Percentiles rank a stretch among this genome's conserved stretches.
Evolutionary conservation across 805 yeast species (phyloP).

Genomic region (Starmerella bombi): DNA sequence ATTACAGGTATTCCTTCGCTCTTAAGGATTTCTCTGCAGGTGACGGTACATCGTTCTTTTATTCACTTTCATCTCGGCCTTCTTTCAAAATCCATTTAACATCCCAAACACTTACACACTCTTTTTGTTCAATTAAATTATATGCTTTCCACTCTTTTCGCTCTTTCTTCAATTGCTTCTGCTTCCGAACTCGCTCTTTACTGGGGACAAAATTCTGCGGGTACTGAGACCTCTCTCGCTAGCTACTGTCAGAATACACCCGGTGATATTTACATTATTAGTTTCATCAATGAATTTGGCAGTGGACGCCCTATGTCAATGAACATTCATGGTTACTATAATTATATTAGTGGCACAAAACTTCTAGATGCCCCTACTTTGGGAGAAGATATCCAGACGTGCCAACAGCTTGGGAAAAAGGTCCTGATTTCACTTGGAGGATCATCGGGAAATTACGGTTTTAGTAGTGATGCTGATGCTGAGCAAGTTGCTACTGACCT

Average conservation of each 20-base stretch:
- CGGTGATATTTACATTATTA: conserved; percentile 48
- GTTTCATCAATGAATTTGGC: conserved; percentile 59
- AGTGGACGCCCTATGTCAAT: conserved; percentile 27
- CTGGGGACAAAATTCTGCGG: conserved; percentile 81
- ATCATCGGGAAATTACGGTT: conserved; percentile 46
- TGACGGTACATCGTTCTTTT: no score
- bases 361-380: conserved; percentile 36
- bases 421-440: conserved; percentile 72
- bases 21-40: no score
- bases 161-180: conserved; percentile 21
- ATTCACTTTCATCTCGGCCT: no score
- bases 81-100: no score
- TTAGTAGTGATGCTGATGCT: conserved; percentile 40
- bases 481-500: conserved; percentile 41
- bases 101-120: background rate
- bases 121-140: background rate
- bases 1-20: no score
- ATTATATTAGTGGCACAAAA: conserved; percentile 28
- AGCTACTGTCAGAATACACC: conserved; percentile 54
- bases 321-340: conserved; percentile 42
- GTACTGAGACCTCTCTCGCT: conserved; percentile 37
- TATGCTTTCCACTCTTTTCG: conserved; percentile 1
- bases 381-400: conserved; percentile 53
- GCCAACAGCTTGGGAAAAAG: conserved; percentile 69
- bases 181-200: conserved; percentile 58